These are phyloP conservation scores for Mangifera indica DNA, from an alignment of 345 rosid species.

Conservation along the genomic window DNA sequence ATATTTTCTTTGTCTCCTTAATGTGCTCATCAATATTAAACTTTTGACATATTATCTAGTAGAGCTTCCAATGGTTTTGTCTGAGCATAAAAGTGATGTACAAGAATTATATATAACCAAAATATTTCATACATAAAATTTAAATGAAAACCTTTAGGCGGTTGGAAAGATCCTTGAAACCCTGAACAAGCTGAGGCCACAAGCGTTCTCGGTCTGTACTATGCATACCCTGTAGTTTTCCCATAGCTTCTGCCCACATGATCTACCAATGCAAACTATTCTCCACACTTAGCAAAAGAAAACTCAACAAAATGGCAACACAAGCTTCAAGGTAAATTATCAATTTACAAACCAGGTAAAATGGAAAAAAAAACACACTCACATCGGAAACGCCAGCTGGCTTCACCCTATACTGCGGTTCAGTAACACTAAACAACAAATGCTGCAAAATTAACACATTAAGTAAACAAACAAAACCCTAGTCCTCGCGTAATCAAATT, in stretches of 20 bases:
- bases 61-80: not conserved
- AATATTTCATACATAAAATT: slow-evolving; percentile 6
- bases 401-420: slow-evolving; percentile 71
- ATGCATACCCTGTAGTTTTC: slow-evolving; percentile 94
- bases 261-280: slow-evolving; percentile 67
- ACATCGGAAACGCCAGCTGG: slow-evolving; percentile 94
- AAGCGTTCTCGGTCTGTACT: slow-evolving; percentile 83
- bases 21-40: not conserved
- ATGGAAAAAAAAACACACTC: slow-evolving; percentile 33
- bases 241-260: slow-evolving; percentile 97
- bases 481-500: slow-evolving; percentile 1
- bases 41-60: not conserved
- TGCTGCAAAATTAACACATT: slow-evolving; percentile 49
- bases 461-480: slow-evolving; percentile 16
- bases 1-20: not conserved
- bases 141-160: slow-evolving; percentile 65
- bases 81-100: not conserved
- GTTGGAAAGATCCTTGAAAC: slow-evolving; percentile 89
- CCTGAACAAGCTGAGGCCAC: slow-evolving; percentile 98
- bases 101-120: not conserved
- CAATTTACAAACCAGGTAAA: slow-evolving; percentile 5
- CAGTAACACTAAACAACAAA: slow-evolving; percentile 85
- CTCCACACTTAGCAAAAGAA: slow-evolving; percentile 26
- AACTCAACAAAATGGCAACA: not conserved
- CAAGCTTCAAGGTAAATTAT: slow-evolving; percentile 3